These are phyloP conservation scores for Colletotrichum theobromicola DNA, from an alignment of 2,329 filamentous ascomycete species.

Conservation along the genomic window DNA sequence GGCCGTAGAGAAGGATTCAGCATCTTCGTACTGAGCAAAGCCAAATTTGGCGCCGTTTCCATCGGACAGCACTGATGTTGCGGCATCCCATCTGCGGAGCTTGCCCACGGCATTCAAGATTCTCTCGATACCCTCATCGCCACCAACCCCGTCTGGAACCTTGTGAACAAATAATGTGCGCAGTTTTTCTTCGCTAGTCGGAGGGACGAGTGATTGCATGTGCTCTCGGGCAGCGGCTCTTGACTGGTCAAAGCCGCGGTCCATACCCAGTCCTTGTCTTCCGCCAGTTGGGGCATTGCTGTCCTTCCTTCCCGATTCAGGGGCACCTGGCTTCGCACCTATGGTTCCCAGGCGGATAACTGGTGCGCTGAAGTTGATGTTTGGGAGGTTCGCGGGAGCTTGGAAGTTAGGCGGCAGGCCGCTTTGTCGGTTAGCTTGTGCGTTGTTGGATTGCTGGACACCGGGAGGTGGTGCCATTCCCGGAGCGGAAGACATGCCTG, in stretches of 20 bases:
- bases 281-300: constrained; percentile 39
- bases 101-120: constrained; percentile 79
- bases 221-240: constrained; percentile 71
- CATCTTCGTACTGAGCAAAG: constrained; percentile 94
- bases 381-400: constrained; percentile 88
- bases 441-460: constrained; percentile 75
- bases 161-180: constrained; percentile 90
- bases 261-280: constrained; percentile 62
- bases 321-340: constrained; percentile 62
- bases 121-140: constrained; percentile 79
- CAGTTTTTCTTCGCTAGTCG: constrained; percentile 87
- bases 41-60: constrained; percentile 87
- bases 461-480: constrained; percentile 81
- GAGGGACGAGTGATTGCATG: constrained; percentile 77
- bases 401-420: constrained; percentile 85
- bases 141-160: constrained; percentile 78
- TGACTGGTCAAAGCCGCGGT: constrained; percentile 69
- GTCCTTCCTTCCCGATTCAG: constrained; percentile 50
- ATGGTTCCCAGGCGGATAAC: constrained; percentile 92
- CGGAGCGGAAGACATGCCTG: constrained; percentile 80
- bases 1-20: constrained; percentile 83
- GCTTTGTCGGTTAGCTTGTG: constrained; percentile 80
- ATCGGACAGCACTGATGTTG: constrained; percentile 63
- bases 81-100: constrained; percentile 84
- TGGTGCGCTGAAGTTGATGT: constrained; percentile 97